Evolutionary conservation across 2,329 filamentous ascomycete genomes (phyloP), one percentile per base, ranked within the genome.

Genomic region (Ophiostoma populinum): DNA sequence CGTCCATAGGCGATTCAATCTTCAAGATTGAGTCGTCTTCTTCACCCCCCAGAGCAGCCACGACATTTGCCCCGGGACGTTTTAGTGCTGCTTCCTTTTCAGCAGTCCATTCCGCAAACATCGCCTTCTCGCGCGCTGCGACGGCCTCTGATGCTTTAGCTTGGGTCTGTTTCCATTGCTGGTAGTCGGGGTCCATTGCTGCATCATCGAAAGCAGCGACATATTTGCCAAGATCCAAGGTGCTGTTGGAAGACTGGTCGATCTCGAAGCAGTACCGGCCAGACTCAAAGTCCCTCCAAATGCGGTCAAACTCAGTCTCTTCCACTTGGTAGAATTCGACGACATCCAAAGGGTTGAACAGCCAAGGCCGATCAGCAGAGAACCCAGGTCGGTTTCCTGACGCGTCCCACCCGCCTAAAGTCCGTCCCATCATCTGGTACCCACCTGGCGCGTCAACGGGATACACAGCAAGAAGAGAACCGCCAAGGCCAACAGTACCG

Each of bases 331-430:
- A 64, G 47, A 65, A 72, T 0, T 58, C 63, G 15, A 72, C 53
- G 28, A 68, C 56, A 42, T 73, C 68, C 40, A 72, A 69, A 41
- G 70, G 62, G 32, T 62, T 55, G 43, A 69, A 72, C 2, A 72
- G 53, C 60, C 67, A 70, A 0, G 68, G 67, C 19, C 51, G 45
- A 0, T 56, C 49, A 0, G 54, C 53, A 17, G 27, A 17, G 43
- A 67, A 71, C 2, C 61, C 61, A 0, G 51, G 50, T 41, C 68
- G 69, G 42, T 56, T 63, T 0, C 64, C 63, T 7, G 67, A 56
- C 24, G 61, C 59, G 42, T 72, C 68, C 30, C 64, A 63, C 12
- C 62, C 61, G 0, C 63, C 63, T 3, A 69, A 59, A 0, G 65
- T 69, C 33, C 62, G 54, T 0, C 63, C 64, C 16, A 36, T 26